Conservation (phyloP, 2,329 filamentous ascomycete genomes). For the Stachybotrys chartarum region DNA sequence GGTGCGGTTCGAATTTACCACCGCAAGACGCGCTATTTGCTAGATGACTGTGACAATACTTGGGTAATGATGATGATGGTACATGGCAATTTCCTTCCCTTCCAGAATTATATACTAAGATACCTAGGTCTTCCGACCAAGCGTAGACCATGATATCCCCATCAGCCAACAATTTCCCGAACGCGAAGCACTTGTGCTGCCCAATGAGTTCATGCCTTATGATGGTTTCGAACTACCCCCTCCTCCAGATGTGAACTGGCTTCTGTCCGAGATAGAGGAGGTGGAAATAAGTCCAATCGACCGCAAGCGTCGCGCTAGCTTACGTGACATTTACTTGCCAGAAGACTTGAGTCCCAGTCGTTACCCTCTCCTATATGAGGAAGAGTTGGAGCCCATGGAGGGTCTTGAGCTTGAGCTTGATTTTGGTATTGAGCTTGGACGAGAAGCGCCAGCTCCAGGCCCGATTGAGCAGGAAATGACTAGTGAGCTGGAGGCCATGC, state of each 20-base stretch:
- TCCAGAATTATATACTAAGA: not conserved
- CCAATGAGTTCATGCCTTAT: slow-evolving; percentile 87
- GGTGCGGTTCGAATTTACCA: slow-evolving; percentile 98
- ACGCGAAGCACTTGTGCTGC: slow-evolving; percentile 79
- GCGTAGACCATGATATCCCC: slow-evolving; percentile 93
- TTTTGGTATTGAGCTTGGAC: slow-evolving; percentile 81
- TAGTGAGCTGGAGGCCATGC: slow-evolving; percentile 53
- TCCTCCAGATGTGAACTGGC: slow-evolving; percentile 79
- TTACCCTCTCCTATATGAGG: slow-evolving; percentile 59
- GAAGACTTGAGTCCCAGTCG: slow-evolving; percentile 71
- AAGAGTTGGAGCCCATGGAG: slow-evolving; percentile 48
- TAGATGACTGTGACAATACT: slow-evolving; percentile 97
- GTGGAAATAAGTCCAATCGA: slow-evolving; percentile 44
- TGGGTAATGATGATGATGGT: slow-evolving; percentile 99
- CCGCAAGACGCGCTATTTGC: slow-evolving; percentile 88
- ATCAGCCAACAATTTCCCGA: slow-evolving; percentile 72
- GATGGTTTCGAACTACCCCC: slow-evolving; percentile 73
- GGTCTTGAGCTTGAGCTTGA: slow-evolving; percentile 69
- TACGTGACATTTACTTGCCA: slow-evolving; percentile 60
- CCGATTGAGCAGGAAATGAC: slow-evolving; percentile 64
- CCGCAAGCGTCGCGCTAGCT: slow-evolving; percentile 50
- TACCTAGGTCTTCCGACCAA: slow-evolving; percentile 81
- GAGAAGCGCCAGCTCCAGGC: slow-evolving; percentile 68
- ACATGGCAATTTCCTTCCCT: slow-evolving; percentile 14
- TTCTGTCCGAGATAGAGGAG: slow-evolving; percentile 69